Base-by-base conservation (phyloP, 2,329 filamentous ascomycete genomes). In the Penicillium sp. region DNA sequence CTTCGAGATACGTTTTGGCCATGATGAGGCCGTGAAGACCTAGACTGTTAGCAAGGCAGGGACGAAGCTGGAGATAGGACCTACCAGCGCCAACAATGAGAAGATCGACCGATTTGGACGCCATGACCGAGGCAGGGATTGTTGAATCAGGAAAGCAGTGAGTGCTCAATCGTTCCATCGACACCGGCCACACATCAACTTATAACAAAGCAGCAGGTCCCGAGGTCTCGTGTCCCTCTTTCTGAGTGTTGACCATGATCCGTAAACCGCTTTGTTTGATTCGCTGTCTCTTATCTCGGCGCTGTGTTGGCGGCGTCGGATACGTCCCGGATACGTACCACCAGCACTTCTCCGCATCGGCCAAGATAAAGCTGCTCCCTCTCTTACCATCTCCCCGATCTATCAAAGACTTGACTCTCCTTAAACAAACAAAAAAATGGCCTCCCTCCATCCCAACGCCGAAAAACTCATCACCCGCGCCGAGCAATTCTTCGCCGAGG, bases 1-100 rank as follows among this genome's bases (percentile, higher is more conserved):
- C 72, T 65, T 84, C 78, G 60, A 83, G 82, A 69, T 85, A 86
- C 13, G 84, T 83, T 73, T 87, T 87, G 45, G 87, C 86, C 41
- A 82, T 80, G 2, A 79, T 82, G 44, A 90, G 76, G 29, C 88
- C 88, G 69, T 80, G 80, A 73, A 75, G 78, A 50, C 82, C 81
- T 74, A 31, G 5, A 41, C 7, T n/a, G 17, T 48, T 26, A 54
- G n/a, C 19, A 23, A 11, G n/a, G 7, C 19, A 21, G 7, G 23
- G 9, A 3, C 5, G 21, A 35, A 41, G 9, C 11, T 7, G n/a
- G 9, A 7, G 7, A 6, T 11, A 31, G 7, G 35, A 38, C 29
- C 9, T 58, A 60, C 57, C 57, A 17, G 57, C 50, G 50, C 57
- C 57, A 19, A 60, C 30, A n/a, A 60, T 49, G 41, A 60, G 44